These are phyloP conservation scores for Wickerhamiella kurtzmanii DNA, from an alignment of 805 yeast genomes.

Conservation along the genomic window DNA sequence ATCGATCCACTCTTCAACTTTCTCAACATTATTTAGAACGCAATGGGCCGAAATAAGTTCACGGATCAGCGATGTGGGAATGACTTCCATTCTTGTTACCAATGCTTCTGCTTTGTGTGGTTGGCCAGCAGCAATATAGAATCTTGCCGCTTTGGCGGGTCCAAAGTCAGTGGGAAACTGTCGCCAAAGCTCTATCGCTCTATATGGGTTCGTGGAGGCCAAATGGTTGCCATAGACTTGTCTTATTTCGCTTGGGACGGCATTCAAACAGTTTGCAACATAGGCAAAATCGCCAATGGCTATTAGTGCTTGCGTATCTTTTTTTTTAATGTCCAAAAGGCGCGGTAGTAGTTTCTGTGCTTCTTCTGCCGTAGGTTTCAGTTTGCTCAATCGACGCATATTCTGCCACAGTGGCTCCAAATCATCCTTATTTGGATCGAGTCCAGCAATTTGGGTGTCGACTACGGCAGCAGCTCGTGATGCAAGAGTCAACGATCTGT, in stretches of 20 bases:
- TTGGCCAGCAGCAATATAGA: slow-evolving; percentile 10
- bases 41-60: slow-evolving; percentile 4
- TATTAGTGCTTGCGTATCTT: background rate
- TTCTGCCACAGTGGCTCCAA: background rate
- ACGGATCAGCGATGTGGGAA: slow-evolving; percentile 4
- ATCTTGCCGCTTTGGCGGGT: slow-evolving; percentile 2
- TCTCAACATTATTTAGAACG: background rate
- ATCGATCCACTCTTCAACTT: slow-evolving; percentile 8
- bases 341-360: background rate
- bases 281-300: slow-evolving; percentile 10
- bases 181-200: slow-evolving; percentile 12
- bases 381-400: background rate
- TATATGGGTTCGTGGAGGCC: slow-evolving; percentile 5
- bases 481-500: background rate
- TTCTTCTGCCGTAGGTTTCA: background rate
- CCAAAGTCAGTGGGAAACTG: background rate
- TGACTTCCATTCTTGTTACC: background rate
- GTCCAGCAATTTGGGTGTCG: background rate
- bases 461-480: background rate
- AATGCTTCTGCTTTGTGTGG: slow-evolving; percentile 7
- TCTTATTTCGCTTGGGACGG: slow-evolving; percentile 1
- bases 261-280: background rate
- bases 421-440: background rate
- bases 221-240: slow-evolving; percentile 1
- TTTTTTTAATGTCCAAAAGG: background rate